phyloP scores from a whole-genome alignment of 345 rosid species.

The Microthlaspi erraticum region DNA sequence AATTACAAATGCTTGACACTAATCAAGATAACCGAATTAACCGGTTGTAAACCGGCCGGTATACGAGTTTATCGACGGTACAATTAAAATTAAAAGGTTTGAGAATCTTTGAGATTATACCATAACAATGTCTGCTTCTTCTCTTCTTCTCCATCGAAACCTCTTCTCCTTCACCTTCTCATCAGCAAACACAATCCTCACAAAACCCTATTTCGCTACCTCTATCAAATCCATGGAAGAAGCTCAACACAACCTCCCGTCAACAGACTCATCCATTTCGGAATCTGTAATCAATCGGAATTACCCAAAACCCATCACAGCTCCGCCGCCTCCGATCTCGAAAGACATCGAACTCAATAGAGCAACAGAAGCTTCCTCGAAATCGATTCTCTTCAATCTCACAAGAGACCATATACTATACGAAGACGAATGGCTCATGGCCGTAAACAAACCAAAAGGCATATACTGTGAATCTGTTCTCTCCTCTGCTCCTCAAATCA shows the following conservation, averaged over 20 bases:
- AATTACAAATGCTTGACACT: too few species aligned
- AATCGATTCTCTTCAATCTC: constrained; percentile 64
- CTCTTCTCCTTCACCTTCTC: constrained; percentile 28
- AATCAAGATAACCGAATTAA: too few species aligned
- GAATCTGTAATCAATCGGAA: too few species aligned
- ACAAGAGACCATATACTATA: constrained; percentile 54
- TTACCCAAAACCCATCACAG: constrained; percentile 79
- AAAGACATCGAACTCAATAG: constrained; percentile 73
- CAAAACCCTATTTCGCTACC: constrained; percentile 39
- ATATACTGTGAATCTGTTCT: constrained; percentile 78
- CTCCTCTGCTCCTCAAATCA: constrained; percentile 51
- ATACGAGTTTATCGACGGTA: not conserved
- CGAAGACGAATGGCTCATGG: constrained; percentile 88
- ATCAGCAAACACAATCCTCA: constrained; percentile 38
- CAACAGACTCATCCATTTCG: too few species aligned
- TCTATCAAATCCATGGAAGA: constrained; percentile 40
- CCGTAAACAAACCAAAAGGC: constrained; percentile 80
- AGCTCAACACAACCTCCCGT: not conserved
- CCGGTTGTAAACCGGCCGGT: too few species aligned
- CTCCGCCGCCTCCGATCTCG: constrained; percentile 70
- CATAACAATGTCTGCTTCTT: constrained; percentile 15
- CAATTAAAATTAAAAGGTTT: not conserved
- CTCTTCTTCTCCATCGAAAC: constrained; percentile 24
- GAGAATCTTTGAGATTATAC: too few species aligned
- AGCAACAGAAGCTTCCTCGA: constrained; percentile 84